Evolutionary conservation across 495 filamentous ascomycete genomes (phyloP).

Genomic region (Haplographium delicatum): DNA sequence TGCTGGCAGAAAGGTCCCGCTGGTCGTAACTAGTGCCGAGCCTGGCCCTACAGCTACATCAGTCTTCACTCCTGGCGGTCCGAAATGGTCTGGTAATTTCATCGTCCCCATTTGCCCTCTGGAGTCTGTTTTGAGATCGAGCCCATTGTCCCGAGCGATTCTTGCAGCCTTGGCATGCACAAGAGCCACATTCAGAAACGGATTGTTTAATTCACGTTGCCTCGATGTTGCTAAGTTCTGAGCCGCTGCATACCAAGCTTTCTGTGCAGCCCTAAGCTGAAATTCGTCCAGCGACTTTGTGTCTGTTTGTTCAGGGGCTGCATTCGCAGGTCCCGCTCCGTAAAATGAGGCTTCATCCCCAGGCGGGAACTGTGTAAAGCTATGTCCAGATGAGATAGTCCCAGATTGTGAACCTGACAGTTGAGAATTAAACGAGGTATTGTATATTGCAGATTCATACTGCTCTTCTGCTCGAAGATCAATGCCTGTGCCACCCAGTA

Average conservation of each 20-base stretch:
- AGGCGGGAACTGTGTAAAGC: constrained; percentile 43
- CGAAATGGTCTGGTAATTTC: constrained; percentile 41
- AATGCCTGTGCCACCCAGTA: constrained; percentile 71
- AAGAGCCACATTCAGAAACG: constrained; percentile 28
- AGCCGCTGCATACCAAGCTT: constrained; percentile 42
- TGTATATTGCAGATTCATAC: constrained; percentile 28
- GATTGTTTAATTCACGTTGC: constrained; percentile 33
- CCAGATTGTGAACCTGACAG: constrained; percentile 37
- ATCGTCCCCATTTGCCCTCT: constrained; percentile 37
- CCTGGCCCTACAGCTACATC: constrained; percentile 40
- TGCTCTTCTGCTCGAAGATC: constrained; percentile 81
- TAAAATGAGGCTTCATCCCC: constrained; percentile 46
- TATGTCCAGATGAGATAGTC: constrained; percentile 40
- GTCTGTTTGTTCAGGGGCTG: constrained; percentile 42
- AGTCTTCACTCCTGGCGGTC: constrained; percentile 32
- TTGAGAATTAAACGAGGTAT: constrained; percentile 38
- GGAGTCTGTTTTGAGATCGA: constrained; percentile 50
- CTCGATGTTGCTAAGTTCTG: constrained; percentile 35
- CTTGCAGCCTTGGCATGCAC: constrained; percentile 47
- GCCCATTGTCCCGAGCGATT: constrained; percentile 53
- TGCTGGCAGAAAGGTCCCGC: constrained; percentile 59
- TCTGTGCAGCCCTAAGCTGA: constrained; percentile 39
- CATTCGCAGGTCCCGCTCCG: constrained; percentile 54
- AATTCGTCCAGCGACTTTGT: constrained; percentile 46
- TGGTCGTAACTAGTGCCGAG: constrained; percentile 50